Evolutionary conservation across 2,329 filamentous ascomycete species (phyloP), one percentile per base, ranked within the genome.

Genomic region (Aspergillus fructus): DNA sequence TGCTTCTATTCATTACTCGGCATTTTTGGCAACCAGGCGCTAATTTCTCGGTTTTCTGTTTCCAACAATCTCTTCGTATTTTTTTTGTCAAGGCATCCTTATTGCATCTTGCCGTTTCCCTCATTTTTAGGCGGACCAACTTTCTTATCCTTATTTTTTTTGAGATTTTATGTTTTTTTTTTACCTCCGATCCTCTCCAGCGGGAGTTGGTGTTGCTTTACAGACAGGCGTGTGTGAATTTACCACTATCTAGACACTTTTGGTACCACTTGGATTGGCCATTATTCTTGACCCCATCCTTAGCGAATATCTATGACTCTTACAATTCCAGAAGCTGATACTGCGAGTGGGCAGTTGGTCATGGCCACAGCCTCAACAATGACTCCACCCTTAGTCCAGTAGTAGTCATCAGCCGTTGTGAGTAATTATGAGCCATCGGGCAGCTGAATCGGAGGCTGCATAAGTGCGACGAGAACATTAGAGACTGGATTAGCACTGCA

Each of bases 21-120:
- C 68, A 68, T 69, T 68, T 69, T 68, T 67, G 66, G 66, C 65
- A 68, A 65, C 64, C 65, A 64, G 69, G 69, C 68, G 66, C 63
- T 53, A n/a, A 48, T 13, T 27, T 59, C 59, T 53, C 55, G 60
- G 50, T 59, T 60, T 55, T 59, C 47, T 52, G 55, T 61, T 62
- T 50, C 33, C 40, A 7, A 33, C 34, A 19, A 33, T 54, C 27
- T 50, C 19, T 43, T 46, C 45, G 33, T 55, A 42, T 39, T 21
- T 37, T 43, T 48, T 30, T 30, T 30, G 27, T 11, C 24, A 41
- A 42, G 43, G 45, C 48, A 53, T 57, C 23, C 21, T 21, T 27
- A 39, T 49, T 60, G 47, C 42, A 46, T 59, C 24, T 52, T 49
- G 48, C 41, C 53, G 23, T 19, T 21, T 15, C 34, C 5, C 45